Base-by-base conservation (phyloP, 345 rosid genomes). In the Isatis tinctoria region DNA sequence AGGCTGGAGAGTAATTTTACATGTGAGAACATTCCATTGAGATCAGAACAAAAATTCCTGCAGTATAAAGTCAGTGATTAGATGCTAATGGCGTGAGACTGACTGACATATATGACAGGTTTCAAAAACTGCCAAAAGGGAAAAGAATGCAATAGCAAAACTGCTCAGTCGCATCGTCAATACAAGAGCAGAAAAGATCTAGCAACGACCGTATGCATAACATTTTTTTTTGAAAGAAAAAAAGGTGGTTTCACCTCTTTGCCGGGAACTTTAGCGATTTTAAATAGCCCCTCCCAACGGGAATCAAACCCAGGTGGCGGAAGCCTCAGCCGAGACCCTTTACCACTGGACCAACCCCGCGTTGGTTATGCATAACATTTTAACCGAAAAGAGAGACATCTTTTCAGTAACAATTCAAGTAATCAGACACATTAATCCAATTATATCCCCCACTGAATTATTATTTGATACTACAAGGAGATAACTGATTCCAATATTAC, bases 11-110 rank as follows among this genome's bases (percentile, higher is more conserved):
- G 57, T 69, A 69, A 54, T 59, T 49, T 47, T 47, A 74, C 82
- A 74, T 37, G 61, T 61, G 77, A 75, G 28, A 73, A 67, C 62
- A 71, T 51, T 70, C 75, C 82, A 77, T 45, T 54, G 45, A 54
- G 69, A 64, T 66, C 32, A 78, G 75, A 74, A 70, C 85, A 77
- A 72, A 58, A 54, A 53, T 41, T 59, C 47, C 32, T 39, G 63
- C 28, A 67, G 60, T 73, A 66, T 61, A 26, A 40, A 67, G 56
- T 52, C 65, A 26, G 36, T 78, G 74, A 73, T 65, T 72, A 58
- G 74, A 78, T 60, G 41, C 69, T 48, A 60, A 66, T 41, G n/a
- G 69, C 61, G 54, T 11, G 54, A 66, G 45, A 62, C 9, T 14
- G 76, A 71, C 37, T 65, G 73, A 71, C 70, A 62, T 43, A 5